phyloP scores from a whole-genome alignment of 1,284 basidiomycete genomes.

The Heterobasidion occidentale region DNA sequence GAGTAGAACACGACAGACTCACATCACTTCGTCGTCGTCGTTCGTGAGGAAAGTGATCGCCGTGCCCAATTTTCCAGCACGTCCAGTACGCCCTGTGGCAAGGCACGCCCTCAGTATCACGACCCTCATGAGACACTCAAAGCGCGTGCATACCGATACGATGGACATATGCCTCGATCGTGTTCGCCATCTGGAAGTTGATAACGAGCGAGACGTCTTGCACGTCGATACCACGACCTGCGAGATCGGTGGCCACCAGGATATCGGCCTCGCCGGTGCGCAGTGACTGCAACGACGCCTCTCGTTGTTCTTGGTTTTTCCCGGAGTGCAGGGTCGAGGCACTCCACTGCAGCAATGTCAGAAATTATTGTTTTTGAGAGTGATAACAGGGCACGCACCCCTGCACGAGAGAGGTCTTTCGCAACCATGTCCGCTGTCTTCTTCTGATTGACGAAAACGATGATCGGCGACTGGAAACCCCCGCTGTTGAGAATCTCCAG shows the following conservation, averaged over 20 bases:
- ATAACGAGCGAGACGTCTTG: conserved; percentile 93
- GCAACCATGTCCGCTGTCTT: conserved; percentile 97
- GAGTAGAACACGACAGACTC: conserved; percentile 26
- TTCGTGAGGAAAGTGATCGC: conserved; percentile 95
- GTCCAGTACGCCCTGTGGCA: conserved; percentile 80
- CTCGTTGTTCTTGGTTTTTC: conserved; percentile 95
- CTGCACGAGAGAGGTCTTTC: conserved; percentile 82
- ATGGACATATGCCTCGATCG: conserved; percentile 96
- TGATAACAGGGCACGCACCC: conserved; percentile 37
- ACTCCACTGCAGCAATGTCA: conserved; percentile 53
- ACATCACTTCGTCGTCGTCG: conserved; percentile 97
- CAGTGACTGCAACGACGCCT: conserved; percentile 82
- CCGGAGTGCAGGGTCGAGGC: conserved; percentile 92
- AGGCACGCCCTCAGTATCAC: conserved; percentile 4
- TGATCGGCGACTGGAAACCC: conserved; percentile 84
- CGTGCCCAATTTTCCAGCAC: conserved; percentile 90
- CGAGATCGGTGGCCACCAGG: conserved; percentile 95
- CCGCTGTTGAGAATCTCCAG: conserved; percentile 88
- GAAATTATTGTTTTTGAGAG: conserved; percentile 7
- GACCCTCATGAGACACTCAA: background rate
- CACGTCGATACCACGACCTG: conserved; percentile 97
- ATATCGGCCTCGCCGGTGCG: conserved; percentile 80
- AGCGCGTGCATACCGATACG: conserved; percentile 70
- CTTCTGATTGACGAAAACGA: conserved; percentile 99
- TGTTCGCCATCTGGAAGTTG: conserved; percentile 96